Evolutionary conservation across 805 yeast genomes (phyloP), one percentile per base, ranked within the genome.

Genomic region (Schizosaccharomyces cryophilus): DNA sequence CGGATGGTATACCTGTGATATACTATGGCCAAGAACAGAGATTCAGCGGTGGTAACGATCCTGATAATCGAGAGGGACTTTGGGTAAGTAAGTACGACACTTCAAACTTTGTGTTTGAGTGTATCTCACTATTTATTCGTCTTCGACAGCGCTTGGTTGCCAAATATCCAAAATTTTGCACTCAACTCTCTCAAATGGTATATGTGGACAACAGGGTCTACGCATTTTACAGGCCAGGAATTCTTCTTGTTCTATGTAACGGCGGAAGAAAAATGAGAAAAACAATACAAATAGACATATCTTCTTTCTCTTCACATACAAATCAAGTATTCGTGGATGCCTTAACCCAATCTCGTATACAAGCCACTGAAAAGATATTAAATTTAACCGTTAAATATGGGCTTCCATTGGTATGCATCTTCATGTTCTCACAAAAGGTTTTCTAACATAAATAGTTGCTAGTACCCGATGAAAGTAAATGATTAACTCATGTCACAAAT

Each of bases 11-110:
- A 17, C 62, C 62, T 2, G 42, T 61, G 13, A 42, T 61, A n/a
- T 61, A 61, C 40, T 61, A 61, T 40, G 62, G 62, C 4, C 51
- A 35, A 17, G 62, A 61, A 42, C 62, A 61, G 45, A 42, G 35
- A 13, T 60, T 61, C 35, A 24, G 47, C 54, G 62, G 62, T 24
- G 59, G 48, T 19, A 19, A 2, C 11, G 62, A 61, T 42, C 62
- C 62, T 24, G 15, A 55, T 6, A 61, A 61, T 9, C 60, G 62
- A 7, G 62, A 61, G 38, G 51, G 58, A 4, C 38, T 61, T 19
- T 61, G 63, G 63, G 7, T 40, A 5, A 38, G 62, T 19, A 56
- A 56, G 5, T 61, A 61, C 59, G 26, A 58, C 26, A 61, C 63
- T 24, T n/a, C 51, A 15, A 42, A 13, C 11, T 42, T 38, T 24